Evolutionary conservation across 2,329 filamentous ascomycete species (phyloP), one percentile per base, ranked within the genome.

Genomic region (Basipetospora chlamydospora): DNA sequence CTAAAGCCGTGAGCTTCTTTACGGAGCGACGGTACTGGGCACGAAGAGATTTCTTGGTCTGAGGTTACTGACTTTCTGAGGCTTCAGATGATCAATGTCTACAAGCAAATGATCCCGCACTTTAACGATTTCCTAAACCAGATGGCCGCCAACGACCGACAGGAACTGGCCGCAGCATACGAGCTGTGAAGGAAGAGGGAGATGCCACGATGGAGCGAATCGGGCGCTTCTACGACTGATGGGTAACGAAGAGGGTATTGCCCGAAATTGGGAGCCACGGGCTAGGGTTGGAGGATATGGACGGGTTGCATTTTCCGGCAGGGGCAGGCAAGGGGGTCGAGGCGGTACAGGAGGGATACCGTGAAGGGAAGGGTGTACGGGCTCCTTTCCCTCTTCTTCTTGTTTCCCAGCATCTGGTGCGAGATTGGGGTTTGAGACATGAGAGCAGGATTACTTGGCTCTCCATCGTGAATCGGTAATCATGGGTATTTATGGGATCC

Each of bases 51-150:
- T n/a, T n/a, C n/a, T n/a, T n/a, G n/a, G n/a, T n/a, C n/a, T n/a
- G n/a, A n/a, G n/a, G n/a, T 23, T 28, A 33, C 32, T 39, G n/a
- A 45, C 33, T 26, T 37, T 31, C 3, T n/a, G n/a, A n/a, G n/a
- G n/a, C n/a, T n/a, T 13, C 41, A 73, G 70, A 60, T 67, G 13
- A 54, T 75, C 42, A 60, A 59, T 39, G 57, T 64, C 21, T 77
- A 77, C 51, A 66, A 67, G 39, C 63, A 69, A 44, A 64, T 76
- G 43, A 76, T 77, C 36, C 70, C 70, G 11, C 64, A 72, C 39
- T 75, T 76, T 44, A 54, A 60, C 44, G 60, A 66, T 15, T 76
- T 77, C 43, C 47, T 76, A 32, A 49, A 50, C 13, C 66, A 67
- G 44, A 51, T 77, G 46, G 57, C 59, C 33, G 54, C 62, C 8